Evolutionary conservation across 23 red algal species (phyloP).

Genomic region (Gracilaria domingensis): DNA sequence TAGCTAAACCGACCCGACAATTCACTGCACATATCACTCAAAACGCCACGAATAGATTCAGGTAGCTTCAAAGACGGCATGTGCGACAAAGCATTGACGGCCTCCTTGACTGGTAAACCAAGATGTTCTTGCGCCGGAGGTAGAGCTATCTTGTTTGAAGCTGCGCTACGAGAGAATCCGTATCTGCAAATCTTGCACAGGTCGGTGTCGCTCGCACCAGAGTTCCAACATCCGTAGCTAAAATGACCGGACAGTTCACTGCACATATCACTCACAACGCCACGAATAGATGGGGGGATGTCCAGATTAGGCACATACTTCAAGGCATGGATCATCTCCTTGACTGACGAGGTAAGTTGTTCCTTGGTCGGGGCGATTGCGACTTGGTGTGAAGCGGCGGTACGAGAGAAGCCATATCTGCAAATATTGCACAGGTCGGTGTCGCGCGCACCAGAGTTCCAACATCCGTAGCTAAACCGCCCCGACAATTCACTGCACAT

Average conservation of each 20-base stretch:
- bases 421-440: background rate
- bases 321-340: background rate
- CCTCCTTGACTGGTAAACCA: too few species aligned
- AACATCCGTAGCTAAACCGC: background rate
- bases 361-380: background rate
- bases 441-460: background rate
- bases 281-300: background rate
- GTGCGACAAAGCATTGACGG: too few species aligned
- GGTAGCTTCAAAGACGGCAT: too few species aligned
- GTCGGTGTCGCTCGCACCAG: background rate
- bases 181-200: background rate
- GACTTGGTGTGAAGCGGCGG: too few species aligned
- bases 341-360: background rate
- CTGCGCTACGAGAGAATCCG: background rate
- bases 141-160: background rate
- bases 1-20: background rate
- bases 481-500: background rate
- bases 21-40: background rate
- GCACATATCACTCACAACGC: background rate
- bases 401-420: background rate
- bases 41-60: too few species aligned
- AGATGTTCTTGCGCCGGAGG: background rate
- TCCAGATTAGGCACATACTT: background rate
- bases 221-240: background rate
- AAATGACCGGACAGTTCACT: background rate